phyloP scores from a whole-genome alignment of 371 early-diverging fungal species.

The Mortierella sp. region DNA sequence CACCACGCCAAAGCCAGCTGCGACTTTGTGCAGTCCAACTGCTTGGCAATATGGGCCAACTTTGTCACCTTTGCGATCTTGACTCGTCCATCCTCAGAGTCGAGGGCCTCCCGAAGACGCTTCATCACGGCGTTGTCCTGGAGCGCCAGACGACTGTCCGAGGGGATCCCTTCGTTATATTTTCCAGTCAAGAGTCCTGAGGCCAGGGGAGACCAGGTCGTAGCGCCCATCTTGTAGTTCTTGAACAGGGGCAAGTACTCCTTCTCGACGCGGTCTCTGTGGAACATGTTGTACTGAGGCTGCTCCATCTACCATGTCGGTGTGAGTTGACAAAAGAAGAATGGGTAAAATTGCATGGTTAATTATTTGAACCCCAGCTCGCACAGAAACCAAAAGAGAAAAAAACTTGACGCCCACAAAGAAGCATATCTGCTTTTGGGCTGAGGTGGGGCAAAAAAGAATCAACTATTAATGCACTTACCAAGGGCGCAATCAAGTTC shows the following conservation, averaged over 20 bases:
- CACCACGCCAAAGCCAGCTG: slow-evolving; percentile 91
- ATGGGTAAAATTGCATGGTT: slow-evolving; percentile 10
- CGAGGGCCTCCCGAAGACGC: slow-evolving; percentile 69
- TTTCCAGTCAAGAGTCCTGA: slow-evolving; percentile 84
- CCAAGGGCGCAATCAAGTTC: slow-evolving; percentile 78
- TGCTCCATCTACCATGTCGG: slow-evolving; percentile 68
- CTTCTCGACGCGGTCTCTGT: slow-evolving; percentile 84
- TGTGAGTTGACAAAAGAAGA: background rate
- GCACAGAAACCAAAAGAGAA: background rate
- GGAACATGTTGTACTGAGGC: slow-evolving; percentile 90
- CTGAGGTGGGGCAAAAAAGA: too few relatives aligned
- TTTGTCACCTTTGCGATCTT: slow-evolving; percentile 64
- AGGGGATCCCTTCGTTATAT: slow-evolving; percentile 82
- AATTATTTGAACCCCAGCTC: background rate
- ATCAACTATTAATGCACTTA: too few relatives aligned
- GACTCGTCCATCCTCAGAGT: slow-evolving; percentile 72
- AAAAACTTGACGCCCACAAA: too few relatives aligned
- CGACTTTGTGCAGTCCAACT: slow-evolving; percentile 76
- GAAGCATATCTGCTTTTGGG: too few relatives aligned
- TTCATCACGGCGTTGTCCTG: slow-evolving; percentile 75
- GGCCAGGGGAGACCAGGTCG: slow-evolving; percentile 88
- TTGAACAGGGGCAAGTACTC: slow-evolving; percentile 83
- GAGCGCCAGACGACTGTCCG: slow-evolving; percentile 76
- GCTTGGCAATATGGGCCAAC: slow-evolving; percentile 70
- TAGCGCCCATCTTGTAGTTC: slow-evolving; percentile 79